Conservation (phyloP, 1,284 basidiomycete species). For the Xerocomus nothofagi region DNA sequence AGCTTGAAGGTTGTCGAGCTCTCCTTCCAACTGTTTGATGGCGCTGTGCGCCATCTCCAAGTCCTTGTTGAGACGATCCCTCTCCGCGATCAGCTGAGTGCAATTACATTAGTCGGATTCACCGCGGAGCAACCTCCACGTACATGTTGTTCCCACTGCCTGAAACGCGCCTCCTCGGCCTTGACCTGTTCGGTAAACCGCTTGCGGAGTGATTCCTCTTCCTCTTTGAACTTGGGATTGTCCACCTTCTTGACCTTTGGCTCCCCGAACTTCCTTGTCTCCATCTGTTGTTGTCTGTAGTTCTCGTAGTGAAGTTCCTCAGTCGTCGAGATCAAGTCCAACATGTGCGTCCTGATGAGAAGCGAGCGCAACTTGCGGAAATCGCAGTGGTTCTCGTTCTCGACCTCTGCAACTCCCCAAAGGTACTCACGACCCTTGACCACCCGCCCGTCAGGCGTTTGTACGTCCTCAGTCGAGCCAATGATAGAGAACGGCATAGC, state of each 20-base stretch:
- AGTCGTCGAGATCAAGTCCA: constrained; percentile 94
- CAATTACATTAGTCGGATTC: constrained; percentile 17
- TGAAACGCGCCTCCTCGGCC: constrained; percentile 95
- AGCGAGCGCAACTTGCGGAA: constrained; percentile 97
- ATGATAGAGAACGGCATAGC: constrained; percentile 99
- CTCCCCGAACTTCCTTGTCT: constrained; percentile 99
- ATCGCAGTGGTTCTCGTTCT: constrained; percentile 99
- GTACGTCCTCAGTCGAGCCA: constrained; percentile 93
- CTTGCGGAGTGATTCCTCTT: constrained; percentile 95
- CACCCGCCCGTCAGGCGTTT: constrained; percentile 84
- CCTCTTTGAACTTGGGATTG: constrained; percentile 99
- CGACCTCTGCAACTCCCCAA: constrained; percentile 99
- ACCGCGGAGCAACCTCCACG: constrained; percentile 32
- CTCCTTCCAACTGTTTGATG: constrained; percentile 88
- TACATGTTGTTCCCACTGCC: constrained; percentile 99
- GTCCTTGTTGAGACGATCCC: constrained; percentile 97
- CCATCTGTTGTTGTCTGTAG: constrained; percentile 99
- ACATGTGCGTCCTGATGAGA: constrained; percentile 97
- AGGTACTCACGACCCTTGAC: constrained; percentile 99
- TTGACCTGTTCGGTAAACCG: constrained; percentile 99
- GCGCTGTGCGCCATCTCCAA: constrained; percentile 88
- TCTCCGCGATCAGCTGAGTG: constrained; percentile 86
- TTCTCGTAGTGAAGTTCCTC: constrained; percentile 98
- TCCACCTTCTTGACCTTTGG: constrained; percentile 98
- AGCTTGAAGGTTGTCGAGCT: constrained; percentile 85